A percentile compares a stretch with the other conserved stretches of the same genome.
Conservation (phyloP, 345 rosid genomes). For the Aquilaria yunnanensis region DNA sequence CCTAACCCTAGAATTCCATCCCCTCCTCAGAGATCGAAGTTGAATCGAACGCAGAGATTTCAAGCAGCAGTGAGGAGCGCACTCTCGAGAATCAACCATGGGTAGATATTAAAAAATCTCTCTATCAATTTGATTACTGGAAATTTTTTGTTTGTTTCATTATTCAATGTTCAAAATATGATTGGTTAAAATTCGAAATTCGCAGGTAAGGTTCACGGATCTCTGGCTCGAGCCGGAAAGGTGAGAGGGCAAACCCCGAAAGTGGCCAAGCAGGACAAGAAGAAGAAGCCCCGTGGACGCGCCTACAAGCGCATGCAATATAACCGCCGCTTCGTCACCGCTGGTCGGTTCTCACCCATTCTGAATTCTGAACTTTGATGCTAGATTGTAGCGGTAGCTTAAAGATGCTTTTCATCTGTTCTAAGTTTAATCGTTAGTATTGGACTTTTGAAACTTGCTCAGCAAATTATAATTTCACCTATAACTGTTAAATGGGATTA, state of each 20-base stretch:
- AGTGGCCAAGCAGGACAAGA: conserved; percentile 88
- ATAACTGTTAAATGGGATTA: too few relatives aligned
- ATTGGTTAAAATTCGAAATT: conserved; percentile 5
- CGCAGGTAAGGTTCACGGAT: conserved; percentile 55
- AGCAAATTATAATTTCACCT: too few relatives aligned
- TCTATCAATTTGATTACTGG: too few relatives aligned
- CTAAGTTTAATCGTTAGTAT: too few relatives aligned
- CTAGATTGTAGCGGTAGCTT: too few relatives aligned
- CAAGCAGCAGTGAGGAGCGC: not conserved
- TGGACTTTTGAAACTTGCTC: too few relatives aligned
- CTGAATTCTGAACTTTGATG: too few relatives aligned
- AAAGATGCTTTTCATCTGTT: too few relatives aligned
- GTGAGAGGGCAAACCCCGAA: conserved; percentile 89
- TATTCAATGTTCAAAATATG: not conserved
- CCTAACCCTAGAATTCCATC: not conserved
- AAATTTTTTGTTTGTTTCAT: not conserved
- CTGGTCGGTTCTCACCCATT: conserved; percentile 22
- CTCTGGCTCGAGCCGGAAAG: conserved; percentile 89
- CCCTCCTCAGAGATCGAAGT: not conserved
- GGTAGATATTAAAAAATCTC: conserved; percentile 8
- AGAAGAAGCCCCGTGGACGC: conserved; percentile 92
- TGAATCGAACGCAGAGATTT: not conserved
- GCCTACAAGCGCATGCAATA: conserved; percentile 87
- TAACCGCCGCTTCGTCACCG: conserved; percentile 88
- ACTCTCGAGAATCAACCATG: conserved; percentile 9